These are phyloP conservation scores for Sporothrix pseudoabietina DNA, from an alignment of 2,329 filamentous ascomycete genomes.

Conservation along the genomic window DNA sequence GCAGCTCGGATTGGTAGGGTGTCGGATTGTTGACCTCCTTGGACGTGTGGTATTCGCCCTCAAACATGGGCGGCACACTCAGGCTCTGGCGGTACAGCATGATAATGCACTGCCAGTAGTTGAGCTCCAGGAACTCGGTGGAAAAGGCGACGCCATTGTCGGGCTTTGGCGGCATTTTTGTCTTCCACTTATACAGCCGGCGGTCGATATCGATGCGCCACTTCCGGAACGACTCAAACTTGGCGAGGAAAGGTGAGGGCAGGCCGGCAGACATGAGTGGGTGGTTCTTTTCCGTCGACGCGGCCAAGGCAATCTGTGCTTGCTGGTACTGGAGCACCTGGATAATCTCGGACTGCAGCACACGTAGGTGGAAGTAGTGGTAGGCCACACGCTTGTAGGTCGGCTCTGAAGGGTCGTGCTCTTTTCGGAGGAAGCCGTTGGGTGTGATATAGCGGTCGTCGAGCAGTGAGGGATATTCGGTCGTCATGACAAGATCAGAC, in stretches of 20 bases:
- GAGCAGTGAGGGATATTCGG: slow-evolving; percentile 85
- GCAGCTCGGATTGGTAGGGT: slow-evolving; percentile 64
- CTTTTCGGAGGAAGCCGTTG: slow-evolving; percentile 67
- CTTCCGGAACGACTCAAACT: slow-evolving; percentile 80
- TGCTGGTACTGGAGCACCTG: slow-evolving; percentile 93
- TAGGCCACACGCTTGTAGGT: slow-evolving; percentile 90
- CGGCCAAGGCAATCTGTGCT: slow-evolving; percentile 72
- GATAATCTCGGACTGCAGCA: slow-evolving; percentile 91
- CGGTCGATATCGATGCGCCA: slow-evolving; percentile 89
- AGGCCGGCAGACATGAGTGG: slow-evolving; percentile 76
- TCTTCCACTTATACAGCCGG: slow-evolving; percentile 83
- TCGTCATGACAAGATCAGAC: slow-evolving; percentile 94
- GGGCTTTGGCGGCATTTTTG: slow-evolving; percentile 71
- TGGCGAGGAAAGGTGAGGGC: slow-evolving; percentile 80
- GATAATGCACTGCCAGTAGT: slow-evolving; percentile 97
- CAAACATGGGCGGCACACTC: slow-evolving; percentile 80
- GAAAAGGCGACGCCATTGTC: slow-evolving; percentile 89
- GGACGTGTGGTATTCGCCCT: slow-evolving; percentile 71
- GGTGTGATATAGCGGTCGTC: slow-evolving; percentile 88
- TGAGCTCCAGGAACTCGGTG: slow-evolving; percentile 86
- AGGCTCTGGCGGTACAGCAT: slow-evolving; percentile 93
- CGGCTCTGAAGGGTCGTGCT: slow-evolving; percentile 59
- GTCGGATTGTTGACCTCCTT: slow-evolving; percentile 66
- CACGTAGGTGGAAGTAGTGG: slow-evolving; percentile 85
- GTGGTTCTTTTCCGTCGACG: slow-evolving; percentile 62